phyloP scores from a whole-genome alignment of 176 grass and related monocot species.

The Puya raimondii region DNA sequence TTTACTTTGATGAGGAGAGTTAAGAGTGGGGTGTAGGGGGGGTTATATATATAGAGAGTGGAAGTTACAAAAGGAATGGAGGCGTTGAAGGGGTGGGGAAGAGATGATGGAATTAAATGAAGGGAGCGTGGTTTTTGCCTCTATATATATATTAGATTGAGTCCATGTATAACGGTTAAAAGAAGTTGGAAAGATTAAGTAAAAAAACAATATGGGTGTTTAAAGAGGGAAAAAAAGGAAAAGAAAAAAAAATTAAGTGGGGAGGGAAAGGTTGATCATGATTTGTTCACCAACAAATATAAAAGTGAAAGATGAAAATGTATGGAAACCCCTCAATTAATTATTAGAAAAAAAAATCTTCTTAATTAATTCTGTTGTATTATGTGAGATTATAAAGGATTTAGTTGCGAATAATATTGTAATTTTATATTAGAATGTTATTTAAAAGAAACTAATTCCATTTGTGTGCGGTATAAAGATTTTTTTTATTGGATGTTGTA shows the following conservation, averaged over 20 bases:
- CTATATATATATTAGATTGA: not conserved
- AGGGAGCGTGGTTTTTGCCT: slow-evolving; percentile 36
- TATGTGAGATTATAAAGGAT: too few relatives aligned
- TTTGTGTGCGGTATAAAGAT: too few relatives aligned
- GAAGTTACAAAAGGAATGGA: slow-evolving; percentile 28
- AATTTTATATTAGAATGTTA: too few relatives aligned
- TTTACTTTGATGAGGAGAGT: not conserved
- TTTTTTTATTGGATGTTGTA: too few relatives aligned
- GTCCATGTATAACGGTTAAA: not conserved
- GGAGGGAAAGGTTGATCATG: slow-evolving; percentile 44
- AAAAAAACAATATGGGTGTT: not conserved
- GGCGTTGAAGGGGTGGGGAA: slow-evolving; percentile 55
- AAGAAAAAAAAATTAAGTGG: not conserved
- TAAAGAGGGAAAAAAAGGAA: not conserved
- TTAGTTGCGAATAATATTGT: too few relatives aligned
- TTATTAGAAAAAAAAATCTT: too few relatives aligned
- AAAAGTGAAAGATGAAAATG: not conserved
- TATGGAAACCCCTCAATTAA: too few relatives aligned
- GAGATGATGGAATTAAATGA: slow-evolving; percentile 71
- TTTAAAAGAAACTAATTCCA: too few relatives aligned
- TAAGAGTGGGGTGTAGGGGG: not conserved
- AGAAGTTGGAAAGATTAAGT: not conserved
- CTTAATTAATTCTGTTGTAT: too few relatives aligned
- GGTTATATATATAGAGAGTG: slow-evolving; percentile 2
- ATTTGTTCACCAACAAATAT: slow-evolving; percentile 20